Evolutionary conservation across 2,329 filamentous ascomycete genomes (phyloP), one percentile per base, ranked within the genome.

Genomic region (Zasmidium cellare): DNA sequence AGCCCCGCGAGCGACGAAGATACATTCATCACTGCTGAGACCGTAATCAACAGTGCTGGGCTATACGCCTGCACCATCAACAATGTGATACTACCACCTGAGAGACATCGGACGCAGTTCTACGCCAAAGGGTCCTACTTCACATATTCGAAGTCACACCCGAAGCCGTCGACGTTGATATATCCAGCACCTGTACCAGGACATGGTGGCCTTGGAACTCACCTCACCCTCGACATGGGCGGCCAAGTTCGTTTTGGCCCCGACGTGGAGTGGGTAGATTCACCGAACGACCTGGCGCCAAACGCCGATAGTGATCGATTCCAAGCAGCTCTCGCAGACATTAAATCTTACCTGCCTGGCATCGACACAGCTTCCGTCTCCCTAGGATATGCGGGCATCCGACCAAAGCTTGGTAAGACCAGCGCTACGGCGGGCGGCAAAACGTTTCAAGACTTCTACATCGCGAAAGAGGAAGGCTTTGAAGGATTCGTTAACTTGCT

Each of bases 61-160:
- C 84, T 97, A 16, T 86, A 84, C 60, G 90, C 92, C 19, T 88
- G 88, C 52, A 78, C 77, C 20, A 79, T 97, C 46, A 88, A 89
- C 69, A 99, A 97, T 77, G 87, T 92, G 83, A 84, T 97, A 38
- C 80, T 91, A 0, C 86, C 87, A 0, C 28, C 66, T 0, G 73
- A 77, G 0, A 75, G 82, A 3, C 85, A 85, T 51, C 77, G 79
- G 41, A 82, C 75, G 22, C 83, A 91, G 3, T 90, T 84, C 79
- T 97, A 89, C 76, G 93, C 93, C 58, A 99, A 99, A 78, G 94
- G 94, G 0, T 93, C 91, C 60, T 99, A 99, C 78, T 97, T 96
- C 77, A 89, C 88, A 25, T 97, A 97, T 77, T 76, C 82, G 0
- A 79, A 85, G 1, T 84, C 87, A 0, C 70, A 71, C 1, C 92